Base-by-base conservation (phyloP, 2,329 filamentous ascomycete genomes). In the Colletotrichum higginsianum region DNA sequence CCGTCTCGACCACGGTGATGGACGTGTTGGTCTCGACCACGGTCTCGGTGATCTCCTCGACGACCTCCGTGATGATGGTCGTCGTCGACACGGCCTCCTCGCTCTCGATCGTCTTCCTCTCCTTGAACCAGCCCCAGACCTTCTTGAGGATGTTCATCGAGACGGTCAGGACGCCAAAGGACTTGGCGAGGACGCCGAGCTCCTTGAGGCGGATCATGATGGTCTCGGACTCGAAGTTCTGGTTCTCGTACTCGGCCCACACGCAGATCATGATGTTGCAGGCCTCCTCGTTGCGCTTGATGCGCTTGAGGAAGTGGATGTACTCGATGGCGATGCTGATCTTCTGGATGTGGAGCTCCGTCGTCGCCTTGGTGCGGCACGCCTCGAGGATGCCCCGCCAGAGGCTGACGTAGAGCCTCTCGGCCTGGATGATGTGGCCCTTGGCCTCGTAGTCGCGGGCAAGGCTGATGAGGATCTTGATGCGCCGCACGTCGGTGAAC, bases 231-330 rank as follows among this genome's bases (percentile, higher is more conserved):
- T 81, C 78, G n/a, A 79, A 80, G 2, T 61, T 70, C 61, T 79
- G 73, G 66, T 83, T 75, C 73, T 83, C 80, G 49, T 83, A 83
- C 75, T 84, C 82, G 1, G 79, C 79, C 82, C 82, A 84, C 8
- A 84, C 74, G 42, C 80, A 82, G 42, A 83, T 79, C 64, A 84
- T 76, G 12, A 84, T 82, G 57, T 79, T 83, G 46, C 75, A 77
- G 2, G 82, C 81, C 62, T 84, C 82, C 30, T 82, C 78, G 8
- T 67, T 66, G 2, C 82, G 81, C 42, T 79, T 76, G 13, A 76
- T 71, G 15, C 76, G 73, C 23, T 76, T 75, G 35, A 84, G 73
- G 67, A 82, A 83, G 53, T 75, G 74, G 61, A 79, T 74, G 61
- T 84, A 84, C 71, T 81, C 79, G 2, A 83, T 75, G 1, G 82